Evolutionary conservation across 768 basidiomycete species (phyloP).

Genomic region (Harrya chromipes): DNA sequence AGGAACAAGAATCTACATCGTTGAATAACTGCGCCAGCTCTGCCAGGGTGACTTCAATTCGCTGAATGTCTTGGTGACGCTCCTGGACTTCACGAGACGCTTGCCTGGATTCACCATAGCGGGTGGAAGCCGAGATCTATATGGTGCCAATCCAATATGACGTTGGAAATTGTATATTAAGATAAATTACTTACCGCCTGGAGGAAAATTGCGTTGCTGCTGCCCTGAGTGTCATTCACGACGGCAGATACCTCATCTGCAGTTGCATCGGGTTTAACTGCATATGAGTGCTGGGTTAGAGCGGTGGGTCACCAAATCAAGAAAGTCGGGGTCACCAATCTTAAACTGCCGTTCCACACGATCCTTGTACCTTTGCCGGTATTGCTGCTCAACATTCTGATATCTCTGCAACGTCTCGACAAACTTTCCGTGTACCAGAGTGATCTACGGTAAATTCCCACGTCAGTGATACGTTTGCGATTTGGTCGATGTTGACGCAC

Average conservation of each 20-base stretch:
- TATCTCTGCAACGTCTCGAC: slow-evolving; percentile 75
- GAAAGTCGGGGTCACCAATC: slow-evolving; percentile 50
- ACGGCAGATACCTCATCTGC: slow-evolving; percentile 72
- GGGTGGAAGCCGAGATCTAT: slow-evolving; percentile 71
- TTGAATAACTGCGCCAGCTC: slow-evolving; percentile 86
- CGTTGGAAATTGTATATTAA: background rate
- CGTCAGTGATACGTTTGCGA: background rate
- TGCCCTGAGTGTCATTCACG: slow-evolving; percentile 60
- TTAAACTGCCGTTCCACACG: slow-evolving; percentile 73
- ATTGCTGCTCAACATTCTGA: slow-evolving; percentile 72
- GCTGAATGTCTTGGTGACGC: slow-evolving; percentile 79
- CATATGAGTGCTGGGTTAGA: background rate
- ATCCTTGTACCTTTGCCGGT: slow-evolving; percentile 59
- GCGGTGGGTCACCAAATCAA: background rate
- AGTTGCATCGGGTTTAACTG: slow-evolving; percentile 86
- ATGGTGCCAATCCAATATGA: background rate
- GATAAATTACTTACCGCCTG: slow-evolving; percentile 49
- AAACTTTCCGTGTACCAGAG: slow-evolving; percentile 63
- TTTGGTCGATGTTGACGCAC: slow-evolving; percentile 6
- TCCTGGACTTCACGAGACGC: slow-evolving; percentile 89
- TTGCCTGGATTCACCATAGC: slow-evolving; percentile 78
- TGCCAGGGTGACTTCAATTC: slow-evolving; percentile 83
- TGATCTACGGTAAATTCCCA: slow-evolving; percentile 39
- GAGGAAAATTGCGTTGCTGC: slow-evolving; percentile 68
- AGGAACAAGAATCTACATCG: slow-evolving; percentile 50